Percentiles rank a stretch among this genome's conserved stretches.
These are phyloP conservation scores for Oryza officinalis DNA, from an alignment of 176 grass and related monocot species.

Conservation along the genomic window DNA sequence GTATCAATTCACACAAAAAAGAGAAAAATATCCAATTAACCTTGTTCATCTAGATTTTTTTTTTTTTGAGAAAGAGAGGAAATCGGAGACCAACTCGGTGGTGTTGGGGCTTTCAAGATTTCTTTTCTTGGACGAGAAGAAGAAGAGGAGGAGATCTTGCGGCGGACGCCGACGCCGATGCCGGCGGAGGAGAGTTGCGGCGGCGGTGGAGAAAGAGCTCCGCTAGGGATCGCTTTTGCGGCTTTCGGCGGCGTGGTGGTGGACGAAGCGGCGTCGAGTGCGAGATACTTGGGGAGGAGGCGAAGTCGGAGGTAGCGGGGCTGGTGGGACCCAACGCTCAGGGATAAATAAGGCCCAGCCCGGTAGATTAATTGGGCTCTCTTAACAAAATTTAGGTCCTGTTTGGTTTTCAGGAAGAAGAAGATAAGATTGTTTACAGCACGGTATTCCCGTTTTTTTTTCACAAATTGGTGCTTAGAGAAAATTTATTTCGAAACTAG, in stretches of 20 bases:
- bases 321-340: too few relatives aligned
- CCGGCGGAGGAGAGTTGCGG: not conserved
- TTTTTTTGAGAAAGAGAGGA: too few relatives aligned
- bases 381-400: too few relatives aligned
- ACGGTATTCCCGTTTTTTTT: too few relatives aligned
- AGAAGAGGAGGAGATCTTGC: not conserved
- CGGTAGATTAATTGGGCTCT: too few relatives aligned
- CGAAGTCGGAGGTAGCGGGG: not conserved
- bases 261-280: too few relatives aligned
- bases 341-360: too few relatives aligned
- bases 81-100: not conserved
- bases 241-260: not conserved
- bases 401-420: too few relatives aligned
- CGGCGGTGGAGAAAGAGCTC: not conserved
- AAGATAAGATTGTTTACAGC: too few relatives aligned
- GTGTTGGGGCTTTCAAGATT: not conserved
- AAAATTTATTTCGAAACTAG: too few relatives aligned
- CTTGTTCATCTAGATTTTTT: not conserved
- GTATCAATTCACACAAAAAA: not conserved
- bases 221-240: not conserved
- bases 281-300: too few relatives aligned
- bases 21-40: not conserved
- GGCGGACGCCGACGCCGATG: not conserved
- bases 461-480: too few relatives aligned
- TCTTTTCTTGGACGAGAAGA: not conserved